These are phyloP conservation scores for Isatis tinctoria DNA, from an alignment of 345 rosid species.

Conservation along the genomic window DNA sequence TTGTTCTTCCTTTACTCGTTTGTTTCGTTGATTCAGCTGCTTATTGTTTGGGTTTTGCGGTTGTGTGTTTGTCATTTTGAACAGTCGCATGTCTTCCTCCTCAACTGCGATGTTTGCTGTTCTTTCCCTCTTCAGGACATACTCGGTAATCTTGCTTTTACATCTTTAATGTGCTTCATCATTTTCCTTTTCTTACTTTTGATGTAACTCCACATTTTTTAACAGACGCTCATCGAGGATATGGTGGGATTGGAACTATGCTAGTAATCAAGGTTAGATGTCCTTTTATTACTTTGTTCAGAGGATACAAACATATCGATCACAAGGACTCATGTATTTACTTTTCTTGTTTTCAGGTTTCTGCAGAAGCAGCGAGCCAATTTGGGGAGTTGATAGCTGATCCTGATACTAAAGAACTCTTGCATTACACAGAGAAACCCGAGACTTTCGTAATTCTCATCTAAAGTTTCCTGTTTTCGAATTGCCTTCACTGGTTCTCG, in stretches of 20 bases:
- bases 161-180: neutral
- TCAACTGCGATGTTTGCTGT: slow-evolving; percentile 87
- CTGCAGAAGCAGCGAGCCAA: slow-evolving; percentile 82
- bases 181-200: neutral
- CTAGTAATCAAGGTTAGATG: slow-evolving; percentile 66
- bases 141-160: slow-evolving; percentile 48
- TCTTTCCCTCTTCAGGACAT: slow-evolving; percentile 66
- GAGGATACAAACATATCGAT: neutral
- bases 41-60: neutral
- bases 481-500: neutral
- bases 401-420: slow-evolving; percentile 62
- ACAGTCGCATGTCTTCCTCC: slow-evolving; percentile 67
- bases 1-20: neutral
- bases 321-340: neutral
- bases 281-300: neutral
- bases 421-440: slow-evolving; percentile 90
- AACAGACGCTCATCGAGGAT: slow-evolving; percentile 66
- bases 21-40: neutral
- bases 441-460: slow-evolving; percentile 73
- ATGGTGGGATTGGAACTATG: slow-evolving; percentile 77
- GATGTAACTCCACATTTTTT: neutral
- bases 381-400: slow-evolving; percentile 86
- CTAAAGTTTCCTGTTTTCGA: neutral
- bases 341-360: slow-evolving; percentile 45
- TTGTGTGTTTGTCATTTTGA: neutral